Conservation (phyloP, 148 eudicot genomes). For the Tetragonia tetragonoides region DNA sequence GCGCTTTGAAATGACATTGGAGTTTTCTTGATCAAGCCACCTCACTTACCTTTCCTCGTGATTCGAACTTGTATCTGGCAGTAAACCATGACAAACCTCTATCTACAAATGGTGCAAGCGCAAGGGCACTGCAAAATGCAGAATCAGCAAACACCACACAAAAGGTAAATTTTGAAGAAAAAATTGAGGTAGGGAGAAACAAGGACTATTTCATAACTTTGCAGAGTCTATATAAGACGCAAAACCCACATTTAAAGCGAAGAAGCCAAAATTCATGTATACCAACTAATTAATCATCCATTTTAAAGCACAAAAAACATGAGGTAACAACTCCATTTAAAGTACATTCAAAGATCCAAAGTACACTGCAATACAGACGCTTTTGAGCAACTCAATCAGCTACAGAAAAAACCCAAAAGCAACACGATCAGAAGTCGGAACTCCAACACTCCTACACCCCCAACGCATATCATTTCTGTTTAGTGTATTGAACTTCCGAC, state of each 20-base stretch:
- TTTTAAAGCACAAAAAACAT: no score
- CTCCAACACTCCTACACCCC: no score
- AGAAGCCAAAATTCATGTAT: neutral
- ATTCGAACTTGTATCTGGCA: slow-evolving; percentile 50
- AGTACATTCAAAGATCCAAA: no score
- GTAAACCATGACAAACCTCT: slow-evolving; percentile 70
- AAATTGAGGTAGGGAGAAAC: neutral
- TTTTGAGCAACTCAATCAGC: no score
- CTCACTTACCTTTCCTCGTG: slow-evolving; percentile 57
- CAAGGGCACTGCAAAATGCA: slow-evolving; percentile 65
- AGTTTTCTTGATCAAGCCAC: neutral
- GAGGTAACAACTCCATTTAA: no score
- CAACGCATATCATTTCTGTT: neutral
- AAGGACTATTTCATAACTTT: neutral
- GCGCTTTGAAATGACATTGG: neutral
- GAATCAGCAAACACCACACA: neutral
- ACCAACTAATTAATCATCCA: neutral
- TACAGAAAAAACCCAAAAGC: no score
- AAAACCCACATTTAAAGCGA: neutral
- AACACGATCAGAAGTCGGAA: no score
- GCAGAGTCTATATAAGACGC: neutral
- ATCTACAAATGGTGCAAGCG: slow-evolving; percentile 76
- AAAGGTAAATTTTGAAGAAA: neutral
- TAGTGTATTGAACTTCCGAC: neutral
- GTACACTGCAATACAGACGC: no score